Evolutionary conservation across 169 alveolate genomes (phyloP), one percentile per base, ranked within the genome.

Genomic region (Besnoitia besnoiti): DNA sequence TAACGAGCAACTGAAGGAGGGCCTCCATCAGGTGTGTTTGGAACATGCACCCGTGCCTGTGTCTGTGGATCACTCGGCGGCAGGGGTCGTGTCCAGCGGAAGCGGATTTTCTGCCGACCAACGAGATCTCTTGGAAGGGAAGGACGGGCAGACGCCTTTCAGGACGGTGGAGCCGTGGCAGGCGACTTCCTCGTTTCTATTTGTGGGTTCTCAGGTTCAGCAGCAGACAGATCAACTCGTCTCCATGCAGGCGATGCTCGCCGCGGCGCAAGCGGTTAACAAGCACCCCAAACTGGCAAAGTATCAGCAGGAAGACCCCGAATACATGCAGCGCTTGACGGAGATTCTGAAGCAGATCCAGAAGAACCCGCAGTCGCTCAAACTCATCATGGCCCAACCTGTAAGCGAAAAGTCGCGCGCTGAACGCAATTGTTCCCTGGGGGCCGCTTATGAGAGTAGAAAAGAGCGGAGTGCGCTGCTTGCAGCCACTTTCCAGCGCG

Each of bases 1-100:
- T 76, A 98, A 98, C 94, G 96, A 95, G 61, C 90, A 97, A 35
- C 93, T 98, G 89, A 95, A 95, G 84, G 97, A 97, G 75, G 99
- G 98, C 0, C 93, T 97, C 49, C 44, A 51, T n/a, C 85, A 92
- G 82, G 89, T 91, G 42, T 33, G 59, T 3, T n/a, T n/a, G n/a
- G n/a, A n/a, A n/a, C n/a, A n/a, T n/a, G n/a, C n/a, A n/a, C n/a
- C n/a, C n/a, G n/a, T n/a, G n/a, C n/a, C n/a, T n/a, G n/a, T n/a
- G n/a, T n/a, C n/a, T n/a, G n/a, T n/a, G n/a, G n/a, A n/a, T n/a
- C n/a, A n/a, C n/a, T n/a, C n/a, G n/a, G n/a, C n/a, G n/a, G n/a
- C n/a, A n/a, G n/a, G n/a, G n/a, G n/a, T n/a, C n/a, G n/a, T n/a
- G n/a, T n/a, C n/a, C n/a, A n/a, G n/a, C n/a, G n/a, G n/a, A n/a